Evolutionary conservation across 1,139 yeast species (phyloP).

Genomic region (Kodamaea plutei): DNA sequence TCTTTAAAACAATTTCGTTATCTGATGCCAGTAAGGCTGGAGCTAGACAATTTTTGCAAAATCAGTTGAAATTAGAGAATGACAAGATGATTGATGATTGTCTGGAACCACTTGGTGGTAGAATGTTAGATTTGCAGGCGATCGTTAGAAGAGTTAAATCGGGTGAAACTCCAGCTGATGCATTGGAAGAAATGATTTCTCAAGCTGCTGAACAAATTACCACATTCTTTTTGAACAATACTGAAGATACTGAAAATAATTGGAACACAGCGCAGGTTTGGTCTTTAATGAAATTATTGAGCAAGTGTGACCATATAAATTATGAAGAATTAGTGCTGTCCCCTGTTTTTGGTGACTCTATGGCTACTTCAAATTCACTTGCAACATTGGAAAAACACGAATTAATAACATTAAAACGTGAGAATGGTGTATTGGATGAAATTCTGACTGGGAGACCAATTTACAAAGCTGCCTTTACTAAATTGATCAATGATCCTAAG

Average conservation of each 20-base stretch:
- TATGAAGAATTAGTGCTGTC: conserved; percentile 52
- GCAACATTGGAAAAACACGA: conserved; percentile 77
- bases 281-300: conserved; percentile 67
- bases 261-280: conserved; percentile 86
- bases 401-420: conserved; percentile 61
- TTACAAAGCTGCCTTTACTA: conserved; percentile 72
- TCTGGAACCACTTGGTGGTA: conserved; percentile 81
- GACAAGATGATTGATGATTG: conserved; percentile 45
- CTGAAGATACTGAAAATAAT: conserved; percentile 32
- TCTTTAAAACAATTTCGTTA: conserved; percentile 67
- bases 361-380: conserved; percentile 46
- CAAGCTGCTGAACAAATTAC: conserved; percentile 88
- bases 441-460: conserved; percentile 82
- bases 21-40: conserved; percentile 78
- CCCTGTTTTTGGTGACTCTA: conserved; percentile 64
- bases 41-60: conserved; percentile 67
- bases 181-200: conserved; percentile 71
- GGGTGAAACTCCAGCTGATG: conserved; percentile 78
- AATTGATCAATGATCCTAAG: conserved; percentile 54
- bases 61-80: conserved; percentile 43
- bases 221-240: conserved; percentile 65
- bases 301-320: conserved; percentile 41
- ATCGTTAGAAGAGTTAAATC: conserved; percentile 82
- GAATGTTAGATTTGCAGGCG: conserved; percentile 90
- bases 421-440: conserved; percentile 67